These are phyloP conservation scores for Paralagenidium karlingii DNA, from an alignment of 352 stramenopile genomes.

Conservation along the genomic window DNA sequence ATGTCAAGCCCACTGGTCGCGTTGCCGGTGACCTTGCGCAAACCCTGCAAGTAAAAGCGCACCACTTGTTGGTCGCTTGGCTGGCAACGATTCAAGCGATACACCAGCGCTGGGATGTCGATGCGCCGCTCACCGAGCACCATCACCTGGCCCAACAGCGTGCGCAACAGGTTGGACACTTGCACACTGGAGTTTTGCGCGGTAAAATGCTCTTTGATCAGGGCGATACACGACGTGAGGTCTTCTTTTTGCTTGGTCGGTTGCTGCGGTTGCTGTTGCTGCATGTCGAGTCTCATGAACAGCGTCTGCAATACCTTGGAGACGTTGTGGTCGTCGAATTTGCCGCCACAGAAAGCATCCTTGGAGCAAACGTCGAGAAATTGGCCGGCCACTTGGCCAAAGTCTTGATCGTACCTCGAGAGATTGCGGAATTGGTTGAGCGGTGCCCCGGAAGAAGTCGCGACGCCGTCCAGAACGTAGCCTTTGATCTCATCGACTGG, in stretches of 20 bases:
- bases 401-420: constrained; percentile 4
- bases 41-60: constrained; percentile 11
- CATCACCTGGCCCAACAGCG: no score
- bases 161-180: no score
- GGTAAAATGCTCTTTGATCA: constrained; percentile 20
- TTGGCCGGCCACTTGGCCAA: constrained; percentile 1
- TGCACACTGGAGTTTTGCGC: no score
- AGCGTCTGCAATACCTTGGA: constrained; percentile 6
- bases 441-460: constrained; percentile 5
- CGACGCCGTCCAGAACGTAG: constrained; percentile 11
- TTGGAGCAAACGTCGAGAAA: constrained; percentile 3
- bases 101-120: constrained; percentile 37
- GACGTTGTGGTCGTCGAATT: constrained; percentile 8
- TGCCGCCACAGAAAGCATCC: constrained; percentile 6
- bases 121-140: no score
- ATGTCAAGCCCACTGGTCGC: no score
- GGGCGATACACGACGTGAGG: constrained; percentile 18
- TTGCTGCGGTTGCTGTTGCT: no score
- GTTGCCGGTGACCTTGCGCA: no score
- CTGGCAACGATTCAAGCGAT: constrained; percentile 36
- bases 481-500: constrained; percentile 3
- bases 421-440: constrained; percentile 7
- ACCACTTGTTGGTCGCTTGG: constrained; percentile 28
- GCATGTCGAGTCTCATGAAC: constrained; percentile 10
- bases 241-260: constrained; percentile 8